Conservation (phyloP, 2,329 filamentous ascomycete species). For the Elsinoe batatas region DNA sequence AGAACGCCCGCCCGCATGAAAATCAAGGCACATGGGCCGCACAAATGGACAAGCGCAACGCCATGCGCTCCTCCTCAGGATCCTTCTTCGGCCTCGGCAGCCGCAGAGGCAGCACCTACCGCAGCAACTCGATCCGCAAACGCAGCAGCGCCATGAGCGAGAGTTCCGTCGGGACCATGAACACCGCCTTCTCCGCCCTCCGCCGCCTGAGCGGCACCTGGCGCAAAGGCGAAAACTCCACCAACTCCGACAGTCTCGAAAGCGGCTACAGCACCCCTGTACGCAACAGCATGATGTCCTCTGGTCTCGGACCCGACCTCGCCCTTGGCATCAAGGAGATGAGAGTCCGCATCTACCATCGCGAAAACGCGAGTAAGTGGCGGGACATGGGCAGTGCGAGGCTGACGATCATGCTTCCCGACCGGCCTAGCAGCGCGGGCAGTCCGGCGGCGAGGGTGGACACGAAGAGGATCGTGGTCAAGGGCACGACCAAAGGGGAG, state of each 20-base stretch:
- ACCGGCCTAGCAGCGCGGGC: conserved; percentile 22
- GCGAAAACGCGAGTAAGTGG: conserved; percentile 71
- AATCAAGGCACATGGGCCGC: conserved; percentile 40
- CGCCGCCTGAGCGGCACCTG: conserved; percentile 59
- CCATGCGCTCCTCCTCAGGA: conserved; percentile 32
- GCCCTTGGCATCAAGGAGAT: conserved; percentile 62
- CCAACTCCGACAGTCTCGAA: conserved; percentile 52
- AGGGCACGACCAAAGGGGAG: conserved; percentile 56
- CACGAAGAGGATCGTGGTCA: conserved; percentile 79
- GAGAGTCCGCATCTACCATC: conserved; percentile 76
- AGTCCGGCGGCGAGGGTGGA: conserved; percentile 19
- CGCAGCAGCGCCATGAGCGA: conserved; percentile 55
- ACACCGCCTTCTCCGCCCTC: conserved; percentile 68
- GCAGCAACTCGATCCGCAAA: conserved; percentile 42
- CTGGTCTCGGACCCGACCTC: conserved; percentile 12
- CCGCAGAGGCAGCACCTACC: conserved; percentile 44
- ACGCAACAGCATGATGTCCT: background rate
- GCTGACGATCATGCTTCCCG: conserved; percentile 72
- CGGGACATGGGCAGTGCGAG: conserved; percentile 79
- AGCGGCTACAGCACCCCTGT: conserved; percentile 33
- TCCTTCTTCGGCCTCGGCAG: conserved; percentile 48
- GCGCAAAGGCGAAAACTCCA: conserved; percentile 43
- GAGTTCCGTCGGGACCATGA: conserved; percentile 65
- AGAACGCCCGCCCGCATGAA: conserved; percentile 57
- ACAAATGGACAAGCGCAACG: conserved; percentile 43